phyloP scores from a whole-genome alignment of 2,329 filamentous ascomycete species.

The Celoporthe dispersa region DNA sequence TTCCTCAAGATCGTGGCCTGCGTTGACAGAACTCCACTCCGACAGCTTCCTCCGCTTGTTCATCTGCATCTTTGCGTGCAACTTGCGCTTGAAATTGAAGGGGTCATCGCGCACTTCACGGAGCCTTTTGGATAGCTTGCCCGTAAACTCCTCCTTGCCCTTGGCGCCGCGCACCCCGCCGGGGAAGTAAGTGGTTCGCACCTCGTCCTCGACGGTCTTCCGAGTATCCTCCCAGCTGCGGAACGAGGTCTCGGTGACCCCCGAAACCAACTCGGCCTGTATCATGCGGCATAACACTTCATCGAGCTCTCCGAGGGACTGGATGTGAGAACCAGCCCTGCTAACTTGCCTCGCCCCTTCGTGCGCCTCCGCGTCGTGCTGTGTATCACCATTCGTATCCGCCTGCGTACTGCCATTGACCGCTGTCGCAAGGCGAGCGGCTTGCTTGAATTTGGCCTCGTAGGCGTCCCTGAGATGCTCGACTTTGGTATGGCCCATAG shows the following conservation, averaged over 20 bases:
- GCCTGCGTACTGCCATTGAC: constrained; percentile 5
- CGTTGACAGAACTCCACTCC: constrained; percentile 40
- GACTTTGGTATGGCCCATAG: constrained; percentile 77
- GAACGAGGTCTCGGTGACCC: constrained; percentile 61
- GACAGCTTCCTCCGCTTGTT: constrained; percentile 30
- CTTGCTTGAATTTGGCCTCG: constrained; percentile 39
- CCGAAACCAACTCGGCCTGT: constrained; percentile 69
- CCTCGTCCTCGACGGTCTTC: constrained; percentile 65
- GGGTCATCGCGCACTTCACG: constrained; percentile 58
- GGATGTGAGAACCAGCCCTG: constrained; percentile 42
- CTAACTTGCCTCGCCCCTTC: constrained; percentile 39
- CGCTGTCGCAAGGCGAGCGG: constrained; percentile 28
- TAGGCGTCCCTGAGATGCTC: constrained; percentile 72
- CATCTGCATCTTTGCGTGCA: constrained; percentile 41
- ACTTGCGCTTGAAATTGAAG: constrained; percentile 55
- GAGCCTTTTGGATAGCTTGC: constrained; percentile 58
- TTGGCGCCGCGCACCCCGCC: constrained; percentile 65
- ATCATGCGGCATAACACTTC: constrained; percentile 59
- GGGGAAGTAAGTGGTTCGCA: constrained; percentile 58
- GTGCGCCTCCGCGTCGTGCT: constrained; percentile 40
- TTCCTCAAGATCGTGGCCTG: constrained; percentile 41
- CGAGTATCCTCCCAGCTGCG: constrained; percentile 64
- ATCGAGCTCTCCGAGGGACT: constrained; percentile 54
- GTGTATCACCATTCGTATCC: constrained; percentile 34
- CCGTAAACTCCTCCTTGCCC: constrained; percentile 65